Evolutionary conservation across 345 rosid species (phyloP).

Genomic region (Anastatica hierochuntica): DNA sequence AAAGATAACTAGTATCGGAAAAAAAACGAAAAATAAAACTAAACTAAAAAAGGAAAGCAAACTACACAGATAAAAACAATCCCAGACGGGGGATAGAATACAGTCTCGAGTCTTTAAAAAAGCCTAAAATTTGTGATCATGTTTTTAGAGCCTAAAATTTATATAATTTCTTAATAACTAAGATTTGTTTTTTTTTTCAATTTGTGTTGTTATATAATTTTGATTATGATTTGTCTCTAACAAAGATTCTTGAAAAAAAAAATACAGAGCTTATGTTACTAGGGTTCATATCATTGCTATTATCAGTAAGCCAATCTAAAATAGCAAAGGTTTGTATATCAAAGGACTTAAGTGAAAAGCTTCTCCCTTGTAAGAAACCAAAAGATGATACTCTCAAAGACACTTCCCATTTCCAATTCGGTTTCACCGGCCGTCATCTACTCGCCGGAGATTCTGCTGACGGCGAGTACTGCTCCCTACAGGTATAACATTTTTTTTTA

Average conservation of each 20-base stretch:
- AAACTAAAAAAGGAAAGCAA: too few species aligned
- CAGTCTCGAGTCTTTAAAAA: too few species aligned
- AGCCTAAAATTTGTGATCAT: too few species aligned
- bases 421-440: conserved; percentile 45
- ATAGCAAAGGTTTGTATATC: conserved; percentile 50
- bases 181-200: too few species aligned
- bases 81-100: too few species aligned
- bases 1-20: too few species aligned
- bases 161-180: not conserved
- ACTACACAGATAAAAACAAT: too few species aligned
- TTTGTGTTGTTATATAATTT: too few species aligned
- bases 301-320: conserved; percentile 47
- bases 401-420: conserved; percentile 34
- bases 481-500: conserved; percentile 18
- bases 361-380: conserved; percentile 48
- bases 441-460: conserved; percentile 33
- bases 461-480: conserved; percentile 20
- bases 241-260: not conserved
- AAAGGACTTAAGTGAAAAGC: conserved; percentile 29
- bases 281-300: conserved; percentile 74
- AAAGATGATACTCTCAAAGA: conserved; percentile 2
- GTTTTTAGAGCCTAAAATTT: not conserved
- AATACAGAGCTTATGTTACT: conserved; percentile 77
- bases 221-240: too few species aligned
- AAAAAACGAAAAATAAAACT: too few species aligned